A percentile compares a stretch with the other conserved stretches of the same genome.
phyloP scores from a whole-genome alignment of 768 basidiomycete species.

The Pseudohyphozyma bogoriensis region DNA sequence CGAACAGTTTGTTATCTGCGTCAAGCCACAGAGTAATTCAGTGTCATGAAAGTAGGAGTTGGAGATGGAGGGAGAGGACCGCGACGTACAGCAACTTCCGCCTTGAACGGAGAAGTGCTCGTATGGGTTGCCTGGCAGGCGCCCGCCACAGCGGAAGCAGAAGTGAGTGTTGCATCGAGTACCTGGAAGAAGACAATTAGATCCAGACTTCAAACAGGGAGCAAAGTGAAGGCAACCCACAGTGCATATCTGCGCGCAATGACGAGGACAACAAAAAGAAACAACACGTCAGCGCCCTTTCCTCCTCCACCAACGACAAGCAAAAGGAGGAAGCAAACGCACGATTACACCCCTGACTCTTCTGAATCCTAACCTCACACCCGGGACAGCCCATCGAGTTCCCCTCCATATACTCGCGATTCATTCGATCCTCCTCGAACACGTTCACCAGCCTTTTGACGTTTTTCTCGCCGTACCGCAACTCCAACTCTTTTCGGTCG shows the following conservation, averaged over 20 bases:
- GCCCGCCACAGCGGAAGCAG: not conserved
- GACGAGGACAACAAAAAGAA: not conserved
- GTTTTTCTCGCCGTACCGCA: constrained; percentile 27
- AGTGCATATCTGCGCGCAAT: too few relatives aligned
- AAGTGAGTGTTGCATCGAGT: constrained; percentile 39
- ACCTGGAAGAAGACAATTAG: constrained; percentile 54
- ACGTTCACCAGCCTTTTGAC: constrained; percentile 26
- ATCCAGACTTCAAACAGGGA: not conserved
- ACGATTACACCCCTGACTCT: constrained; percentile 19
- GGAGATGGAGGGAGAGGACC: too few relatives aligned
- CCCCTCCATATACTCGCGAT: constrained; percentile 24
- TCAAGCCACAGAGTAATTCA: too few relatives aligned
- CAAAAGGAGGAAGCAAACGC: not conserved
- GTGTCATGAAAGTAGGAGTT: too few relatives aligned
- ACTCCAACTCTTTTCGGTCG: constrained; percentile 14
- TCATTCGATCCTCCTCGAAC: constrained; percentile 29
- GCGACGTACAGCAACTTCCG: not conserved
- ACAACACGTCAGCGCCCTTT: not conserved
- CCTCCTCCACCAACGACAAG: not conserved
- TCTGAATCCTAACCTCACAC: constrained; percentile 11
- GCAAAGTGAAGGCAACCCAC: too few relatives aligned
- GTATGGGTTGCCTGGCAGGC: constrained; percentile 2
- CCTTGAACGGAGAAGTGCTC: not conserved
- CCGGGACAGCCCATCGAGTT: constrained; percentile 25
- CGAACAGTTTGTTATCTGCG: constrained; percentile 20